Conservation (phyloP, 768 basidiomycete genomes). For the Asterophora parasitica region DNA sequence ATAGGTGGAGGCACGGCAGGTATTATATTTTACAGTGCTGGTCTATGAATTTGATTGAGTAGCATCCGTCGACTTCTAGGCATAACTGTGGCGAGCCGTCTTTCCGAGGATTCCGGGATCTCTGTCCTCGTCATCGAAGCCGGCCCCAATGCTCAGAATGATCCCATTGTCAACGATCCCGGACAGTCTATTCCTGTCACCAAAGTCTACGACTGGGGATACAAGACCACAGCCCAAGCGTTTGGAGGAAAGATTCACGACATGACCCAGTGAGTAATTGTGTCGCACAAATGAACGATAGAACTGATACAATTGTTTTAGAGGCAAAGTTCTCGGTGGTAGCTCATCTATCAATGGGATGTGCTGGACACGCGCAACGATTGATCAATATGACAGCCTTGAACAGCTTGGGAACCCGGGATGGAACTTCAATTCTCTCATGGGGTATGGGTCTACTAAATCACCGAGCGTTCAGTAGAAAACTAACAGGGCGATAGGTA, state of each 20-base stretch:
- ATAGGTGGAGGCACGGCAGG: conserved; percentile 15
- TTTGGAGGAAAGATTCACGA: conserved; percentile 7
- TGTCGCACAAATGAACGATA: neutral
- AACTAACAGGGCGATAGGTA: conserved; percentile 1
- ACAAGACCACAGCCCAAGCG: conserved; percentile 12
- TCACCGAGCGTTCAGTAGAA: neutral
- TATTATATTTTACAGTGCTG: neutral
- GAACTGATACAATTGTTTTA: neutral
- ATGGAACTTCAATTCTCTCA: conserved; percentile 15
- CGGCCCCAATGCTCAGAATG: conserved; percentile 14
- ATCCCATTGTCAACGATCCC: conserved; percentile 11
- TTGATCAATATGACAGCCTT: conserved; percentile 15
- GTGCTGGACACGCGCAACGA: conserved; percentile 18
- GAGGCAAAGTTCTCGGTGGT: conserved; percentile 17
- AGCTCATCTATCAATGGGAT: conserved; percentile 19
- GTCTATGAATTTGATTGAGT: neutral
- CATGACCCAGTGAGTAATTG: conserved; percentile 8
- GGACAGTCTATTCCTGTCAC: conserved; percentile 3
- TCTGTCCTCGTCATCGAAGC: conserved; percentile 13
- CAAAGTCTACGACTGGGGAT: conserved; percentile 6
- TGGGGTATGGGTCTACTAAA: neutral
- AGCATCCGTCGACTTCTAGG: neutral
- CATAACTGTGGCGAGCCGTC: conserved; percentile 12
- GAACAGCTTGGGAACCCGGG: conserved; percentile 17
- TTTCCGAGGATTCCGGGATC: conserved; percentile 7